Evolutionary conservation across 1,139 yeast genomes (phyloP), one percentile per base, ranked within the genome.

Genomic region (Geotrichum aggregatum): DNA sequence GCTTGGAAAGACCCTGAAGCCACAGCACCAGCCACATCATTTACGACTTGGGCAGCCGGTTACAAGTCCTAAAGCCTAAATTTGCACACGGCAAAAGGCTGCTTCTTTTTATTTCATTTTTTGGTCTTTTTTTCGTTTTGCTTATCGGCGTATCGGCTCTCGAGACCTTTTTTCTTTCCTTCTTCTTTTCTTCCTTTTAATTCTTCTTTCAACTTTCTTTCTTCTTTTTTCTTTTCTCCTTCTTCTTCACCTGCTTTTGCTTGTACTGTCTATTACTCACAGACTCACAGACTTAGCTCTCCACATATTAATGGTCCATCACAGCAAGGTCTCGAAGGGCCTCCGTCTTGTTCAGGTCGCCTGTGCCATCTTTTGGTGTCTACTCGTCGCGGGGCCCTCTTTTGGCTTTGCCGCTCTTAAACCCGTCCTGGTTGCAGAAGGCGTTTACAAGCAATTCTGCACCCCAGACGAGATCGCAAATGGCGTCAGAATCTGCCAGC

Each of bases 391-490:
- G 0, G 98, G 97, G 1, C 89, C 95, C 0, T 84, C 89, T 10
- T 91, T 91, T 73, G 74, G 97, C 1, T 91, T 89, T 71, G 96
- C 97, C 18, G 97, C 97, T 2, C 72, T 91, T 52, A 91, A 91
- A 64, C 95, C 95, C 3, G 79, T 89, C 3, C 72, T 91, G 46
- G 79, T 87, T 24, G 68, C 74, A 8, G 91, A 89, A 65, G 88
- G 89, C 1, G 82, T 89, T n/a, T 91, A 91, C 63, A 68, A 75
- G 30, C 78, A 80, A 11, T 66, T 72, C 21, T 91, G 97, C 67
- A 66, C 67, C 50, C 56, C 60, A 3, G 55, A 54, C 8, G 67
- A 63, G 26, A 58, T 61, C 42, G 59, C 60, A 26, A 54, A 49
- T 2, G 59, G 59, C 5, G 56, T 56, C n/a, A 51, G 62, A 0